Conservation (phyloP, 2,329 filamentous ascomycete species). For the Ustilaginoidea virens region DNA sequence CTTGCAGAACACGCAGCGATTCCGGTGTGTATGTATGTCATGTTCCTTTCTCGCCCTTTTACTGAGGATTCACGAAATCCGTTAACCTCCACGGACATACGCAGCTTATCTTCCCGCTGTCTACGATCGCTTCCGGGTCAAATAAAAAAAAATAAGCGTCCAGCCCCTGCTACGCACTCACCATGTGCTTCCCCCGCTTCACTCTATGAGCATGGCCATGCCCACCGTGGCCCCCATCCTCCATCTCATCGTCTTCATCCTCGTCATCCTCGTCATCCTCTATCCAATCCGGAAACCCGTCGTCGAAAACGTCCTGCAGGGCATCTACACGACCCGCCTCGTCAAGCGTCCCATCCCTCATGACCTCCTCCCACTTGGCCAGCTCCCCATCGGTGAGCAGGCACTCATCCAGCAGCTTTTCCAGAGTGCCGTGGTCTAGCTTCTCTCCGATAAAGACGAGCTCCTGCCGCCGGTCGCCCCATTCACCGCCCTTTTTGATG, state of each 20-base stretch:
- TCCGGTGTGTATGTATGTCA: no score
- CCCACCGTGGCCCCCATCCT: slow-evolving; percentile 14
- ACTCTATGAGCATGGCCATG: slow-evolving; percentile 2
- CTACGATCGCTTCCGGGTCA: no score
- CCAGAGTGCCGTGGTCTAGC: slow-evolving; percentile 36
- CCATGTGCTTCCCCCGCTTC: slow-evolving; percentile 3
- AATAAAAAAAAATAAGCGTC: no score
- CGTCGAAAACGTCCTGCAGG: slow-evolving; percentile 37
- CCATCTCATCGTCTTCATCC: slow-evolving; percentile 17
- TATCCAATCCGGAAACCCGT: slow-evolving; percentile 42
- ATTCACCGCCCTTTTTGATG: slow-evolving; percentile 38
- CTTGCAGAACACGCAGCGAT: no score
- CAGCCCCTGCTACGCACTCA: background rate
- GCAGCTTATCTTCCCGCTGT: no score
- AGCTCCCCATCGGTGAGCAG: slow-evolving; percentile 46
- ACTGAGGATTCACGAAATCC: no score
- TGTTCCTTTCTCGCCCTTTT: no score
- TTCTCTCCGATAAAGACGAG: slow-evolving; percentile 59
- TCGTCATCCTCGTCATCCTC: slow-evolving; percentile 24
- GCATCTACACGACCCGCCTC: slow-evolving; percentile 27
- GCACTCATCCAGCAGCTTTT: slow-evolving; percentile 40
- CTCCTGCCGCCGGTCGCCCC: slow-evolving; percentile 58
- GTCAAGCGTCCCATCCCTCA: slow-evolving; percentile 23
- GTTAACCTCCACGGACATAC: no score
- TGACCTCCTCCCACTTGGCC: slow-evolving; percentile 34